Percentiles rank a stretch among this genome's conserved stretches.
These are phyloP conservation scores for Actinomucor elegans DNA, from an alignment of 371 early-diverging fungal species.

Conservation along the genomic window DNA sequence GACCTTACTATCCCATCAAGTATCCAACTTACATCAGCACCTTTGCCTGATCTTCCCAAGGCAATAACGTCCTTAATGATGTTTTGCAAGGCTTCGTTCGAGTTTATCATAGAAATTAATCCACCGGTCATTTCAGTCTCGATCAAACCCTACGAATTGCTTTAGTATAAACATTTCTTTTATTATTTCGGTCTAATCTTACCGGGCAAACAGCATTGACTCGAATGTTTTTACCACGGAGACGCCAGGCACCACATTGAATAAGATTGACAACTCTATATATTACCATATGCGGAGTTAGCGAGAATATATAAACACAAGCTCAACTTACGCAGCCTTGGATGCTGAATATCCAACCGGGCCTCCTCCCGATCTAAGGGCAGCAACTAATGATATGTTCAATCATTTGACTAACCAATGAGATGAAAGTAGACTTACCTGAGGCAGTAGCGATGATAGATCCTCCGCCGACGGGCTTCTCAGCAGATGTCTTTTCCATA, in stretches of 20 bases:
- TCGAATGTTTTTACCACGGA: conserved; percentile 46
- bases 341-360: conserved; percentile 41
- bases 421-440: conserved; percentile 8
- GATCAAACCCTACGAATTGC: conserved; percentile 41
- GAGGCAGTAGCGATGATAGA: conserved; percentile 46
- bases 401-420: not conserved
- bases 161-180: not conserved
- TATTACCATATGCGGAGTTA: too few species aligned
- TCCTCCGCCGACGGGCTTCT: conserved; percentile 21
- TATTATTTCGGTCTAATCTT: conserved; percentile 1
- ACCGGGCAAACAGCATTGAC: conserved; percentile 59
- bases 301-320: too few species aligned
- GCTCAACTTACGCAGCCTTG: conserved; percentile 37
- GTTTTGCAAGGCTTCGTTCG: not conserved
- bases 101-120: not conserved
- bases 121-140: conserved; percentile 53
- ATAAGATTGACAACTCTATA: conserved; percentile 51
- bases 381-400: conserved; percentile 48
- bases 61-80: too few species aligned
- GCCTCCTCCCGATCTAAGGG: conserved; percentile 46
- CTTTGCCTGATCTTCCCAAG: not conserved
- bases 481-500: conserved; percentile 21
- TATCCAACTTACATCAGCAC: conserved; percentile 41
- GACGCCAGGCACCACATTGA: conserved; percentile 45
- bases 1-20: conserved; percentile 22